A percentile compares a stretch with the other conserved stretches of the same genome.
phyloP scores from a whole-genome alignment of 106 monocot species.

The Acorus gramineus region DNA sequence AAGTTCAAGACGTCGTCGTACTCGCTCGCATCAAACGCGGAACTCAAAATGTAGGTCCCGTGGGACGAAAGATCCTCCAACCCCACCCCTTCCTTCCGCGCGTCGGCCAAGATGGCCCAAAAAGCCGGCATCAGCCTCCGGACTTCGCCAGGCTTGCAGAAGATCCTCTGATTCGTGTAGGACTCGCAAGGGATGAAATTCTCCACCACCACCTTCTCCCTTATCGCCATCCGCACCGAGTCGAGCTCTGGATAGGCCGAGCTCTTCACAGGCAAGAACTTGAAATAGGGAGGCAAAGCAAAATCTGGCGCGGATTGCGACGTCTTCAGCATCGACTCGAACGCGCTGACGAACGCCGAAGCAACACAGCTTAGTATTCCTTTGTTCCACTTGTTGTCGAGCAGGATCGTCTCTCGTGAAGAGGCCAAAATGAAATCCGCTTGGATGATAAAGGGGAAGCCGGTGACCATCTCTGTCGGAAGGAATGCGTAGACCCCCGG shows the following conservation, averaged over 20 bases:
- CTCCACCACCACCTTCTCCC: background rate
- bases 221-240: background rate
- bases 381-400: constrained; percentile 47
- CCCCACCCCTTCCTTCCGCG: background rate
- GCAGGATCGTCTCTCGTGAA: constrained; percentile 41
- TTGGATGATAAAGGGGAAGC: constrained; percentile 29
- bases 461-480: constrained; percentile 15
- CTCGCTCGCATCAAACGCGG: background rate
- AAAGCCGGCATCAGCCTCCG: constrained; percentile 1
- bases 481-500: constrained; percentile 17
- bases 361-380: constrained; percentile 46
- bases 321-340: constrained; percentile 8
- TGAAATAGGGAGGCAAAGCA: background rate
- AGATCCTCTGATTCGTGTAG: constrained; percentile 1
- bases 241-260: background rate
- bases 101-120: constrained; percentile 2
- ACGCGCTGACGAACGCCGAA: constrained; percentile 36
- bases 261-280: background rate
- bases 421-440: constrained; percentile 55
- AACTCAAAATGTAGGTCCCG: constrained; percentile 2
- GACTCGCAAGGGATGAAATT: constrained; percentile 4
- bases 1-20: constrained; percentile 3
- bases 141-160: constrained; percentile 4
- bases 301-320: background rate
- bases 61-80: constrained; percentile 6